Conservation (phyloP, 2,329 filamentous ascomycete species). For the Tolypocladium endophyticum region DNA sequence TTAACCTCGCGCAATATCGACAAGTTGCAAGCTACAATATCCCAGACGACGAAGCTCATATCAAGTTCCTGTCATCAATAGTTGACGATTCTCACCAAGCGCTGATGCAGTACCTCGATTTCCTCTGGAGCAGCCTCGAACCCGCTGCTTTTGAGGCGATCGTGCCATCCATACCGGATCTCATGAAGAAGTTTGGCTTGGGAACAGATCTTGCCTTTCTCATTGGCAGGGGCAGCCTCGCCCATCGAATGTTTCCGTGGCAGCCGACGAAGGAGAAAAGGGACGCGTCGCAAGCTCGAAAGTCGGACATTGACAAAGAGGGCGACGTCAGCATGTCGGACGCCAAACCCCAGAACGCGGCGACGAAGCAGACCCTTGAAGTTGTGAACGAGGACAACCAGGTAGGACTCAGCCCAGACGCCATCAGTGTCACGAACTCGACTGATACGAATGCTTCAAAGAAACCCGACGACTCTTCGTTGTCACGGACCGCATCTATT, state of each 20-base stretch:
- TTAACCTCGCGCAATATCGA: slow-evolving; percentile 83
- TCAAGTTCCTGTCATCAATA: slow-evolving; percentile 81
- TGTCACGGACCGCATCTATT: slow-evolving; percentile 17
- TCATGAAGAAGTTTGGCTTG: slow-evolving; percentile 71
- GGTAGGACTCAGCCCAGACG: slow-evolving; percentile 12
- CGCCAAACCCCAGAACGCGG: slow-evolving; percentile 17
- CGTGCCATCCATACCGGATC: slow-evolving; percentile 62
- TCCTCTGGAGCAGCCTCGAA: slow-evolving; percentile 70
- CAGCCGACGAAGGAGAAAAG: slow-evolving; percentile 18
- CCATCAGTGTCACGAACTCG: slow-evolving; percentile 5
- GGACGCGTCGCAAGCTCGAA: slow-evolving; percentile 13
- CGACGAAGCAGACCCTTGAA: slow-evolving; percentile 15
- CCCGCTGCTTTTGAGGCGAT: slow-evolving; percentile 66
- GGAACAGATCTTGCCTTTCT: slow-evolving; percentile 76
- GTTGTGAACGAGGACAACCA: slow-evolving; percentile 22
- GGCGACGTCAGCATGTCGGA: slow-evolving; percentile 46
- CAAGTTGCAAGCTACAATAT: slow-evolving; percentile 74
- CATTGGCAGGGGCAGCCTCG: slow-evolving; percentile 66
- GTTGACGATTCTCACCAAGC: slow-evolving; percentile 84
- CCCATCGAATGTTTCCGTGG: slow-evolving; percentile 47
- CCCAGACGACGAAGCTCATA: slow-evolving; percentile 62
- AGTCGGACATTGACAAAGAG: slow-evolving; percentile 33
- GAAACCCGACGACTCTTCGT: slow-evolving; percentile 23
- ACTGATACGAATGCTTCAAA: slow-evolving; percentile 15
- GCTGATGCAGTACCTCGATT: slow-evolving; percentile 78